Base-by-base conservation (phyloP, 345 rosid species). In the Ricinus communis region DNA sequence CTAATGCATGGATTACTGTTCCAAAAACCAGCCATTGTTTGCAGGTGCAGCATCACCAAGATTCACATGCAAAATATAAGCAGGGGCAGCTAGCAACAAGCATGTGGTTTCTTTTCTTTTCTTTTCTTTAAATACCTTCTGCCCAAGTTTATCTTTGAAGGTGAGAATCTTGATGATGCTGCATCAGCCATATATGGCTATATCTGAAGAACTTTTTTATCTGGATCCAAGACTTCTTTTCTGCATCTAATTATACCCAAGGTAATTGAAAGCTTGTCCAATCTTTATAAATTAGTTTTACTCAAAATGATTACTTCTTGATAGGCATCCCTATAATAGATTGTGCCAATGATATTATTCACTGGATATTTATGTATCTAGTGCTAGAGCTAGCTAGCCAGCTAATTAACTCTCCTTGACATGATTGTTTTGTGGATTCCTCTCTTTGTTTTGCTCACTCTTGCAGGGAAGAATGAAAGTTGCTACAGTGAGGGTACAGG, bases 91-190 rank as follows among this genome's bases (percentile, higher is more conserved):
- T 49, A 54, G 43, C n/a, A n/a, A 27, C 5, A 50, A 19, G 0
- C 52, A 47, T 47, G 18, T 18, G 1, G 2, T 1, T 19, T 3
- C 1, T 18, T 0, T 55, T 1, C 9, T 9, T 54, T 19, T 43
- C 11, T 18, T 53, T 25, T 55, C 5, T 25, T 7, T 22, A 27
- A 24, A 33, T 11, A 8, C 13, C 33, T 27, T 21, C 11, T 15
- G n/a, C 69, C 64, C 50, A 25, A 54, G 63, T 5, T 65, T n/a
- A 0, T 19, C 7, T 65, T 38, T 45, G 25, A 50, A 56, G 31
- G 46, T 85, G 93, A 78, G 93, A 88, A 88, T 88, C 93, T 86
- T 88, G 93, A 88, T 88, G 93, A 88, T 88, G 93, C 93, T 86
- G 93, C 93, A 85, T 83, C 89, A 45, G 93, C 85, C 67, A 83